These are phyloP conservation scores for Saposhnikovia divaricata DNA, from an alignment of 129 eudicot species.

Conservation along the genomic window DNA sequence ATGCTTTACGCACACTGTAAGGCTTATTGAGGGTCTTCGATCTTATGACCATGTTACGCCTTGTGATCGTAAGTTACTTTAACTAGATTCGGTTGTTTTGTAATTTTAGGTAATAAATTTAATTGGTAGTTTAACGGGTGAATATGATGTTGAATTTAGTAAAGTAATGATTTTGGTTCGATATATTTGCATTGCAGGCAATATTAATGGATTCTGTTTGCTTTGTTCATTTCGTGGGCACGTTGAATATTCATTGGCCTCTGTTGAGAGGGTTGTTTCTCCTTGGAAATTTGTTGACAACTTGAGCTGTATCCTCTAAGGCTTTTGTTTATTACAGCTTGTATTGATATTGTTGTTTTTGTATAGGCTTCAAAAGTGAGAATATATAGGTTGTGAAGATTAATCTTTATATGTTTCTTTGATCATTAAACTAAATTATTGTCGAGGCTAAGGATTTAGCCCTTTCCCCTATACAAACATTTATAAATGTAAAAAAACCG, in stretches of 20 bases:
- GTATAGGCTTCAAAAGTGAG: background rate
- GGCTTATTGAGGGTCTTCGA: slow-evolving; percentile 53
- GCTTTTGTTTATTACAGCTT: background rate
- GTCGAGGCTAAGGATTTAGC: background rate
- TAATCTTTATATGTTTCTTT: background rate
- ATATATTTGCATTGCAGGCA: slow-evolving; percentile 30
- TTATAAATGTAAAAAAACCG: too few relatives aligned
- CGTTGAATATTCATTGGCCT: slow-evolving; percentile 38
- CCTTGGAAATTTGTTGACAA: slow-evolving; percentile 56
- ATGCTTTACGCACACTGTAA: slow-evolving; percentile 74
- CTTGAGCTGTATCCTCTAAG: slow-evolving; percentile 69
- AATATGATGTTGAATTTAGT: background rate
- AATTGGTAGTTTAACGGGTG: background rate
- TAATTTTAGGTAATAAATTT: background rate
- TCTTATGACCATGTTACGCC: slow-evolving; percentile 20
- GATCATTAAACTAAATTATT: too few relatives aligned
- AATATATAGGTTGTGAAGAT: background rate
- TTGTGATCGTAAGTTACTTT: slow-evolving; percentile 37
- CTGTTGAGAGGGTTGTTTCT: slow-evolving; percentile 28
- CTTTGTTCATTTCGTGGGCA: slow-evolving; percentile 51
- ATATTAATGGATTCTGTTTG: slow-evolving; percentile 37
- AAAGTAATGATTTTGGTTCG: background rate
- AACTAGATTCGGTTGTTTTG: background rate
- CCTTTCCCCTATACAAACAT: background rate
- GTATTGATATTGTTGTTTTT: background rate